phyloP scores from a whole-genome alignment of 2,329 filamentous ascomycete genomes.

The Penicillium griseofulvum region DNA sequence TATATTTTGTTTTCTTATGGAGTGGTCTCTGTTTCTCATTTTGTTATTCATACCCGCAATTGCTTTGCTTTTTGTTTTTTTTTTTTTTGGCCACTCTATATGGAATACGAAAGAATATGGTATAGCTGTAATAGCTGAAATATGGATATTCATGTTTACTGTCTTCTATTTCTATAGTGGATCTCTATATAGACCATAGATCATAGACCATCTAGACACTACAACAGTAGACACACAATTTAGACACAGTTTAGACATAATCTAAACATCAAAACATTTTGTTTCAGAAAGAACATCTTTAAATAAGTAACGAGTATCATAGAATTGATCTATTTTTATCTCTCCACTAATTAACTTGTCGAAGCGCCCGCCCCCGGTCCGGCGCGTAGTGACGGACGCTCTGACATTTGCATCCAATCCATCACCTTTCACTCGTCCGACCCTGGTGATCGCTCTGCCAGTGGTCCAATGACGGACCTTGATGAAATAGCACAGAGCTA shows the following conservation, averaged over 20 bases:
- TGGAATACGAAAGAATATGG: constrained; percentile 13
- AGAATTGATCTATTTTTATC: constrained; percentile 18
- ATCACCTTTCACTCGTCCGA: neutral
- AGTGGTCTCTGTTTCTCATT: constrained; percentile 12
- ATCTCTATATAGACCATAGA: too few species aligned
- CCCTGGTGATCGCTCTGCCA: constrained; percentile 11
- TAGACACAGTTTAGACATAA: neutral
- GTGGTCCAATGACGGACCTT: constrained; percentile 7
- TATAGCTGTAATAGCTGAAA: neutral
- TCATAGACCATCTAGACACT: neutral
- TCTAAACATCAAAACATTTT: neutral
- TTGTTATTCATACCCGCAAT: constrained; percentile 25
- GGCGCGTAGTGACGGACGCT: constrained; percentile 13
- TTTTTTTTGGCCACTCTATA: constrained; percentile 6
- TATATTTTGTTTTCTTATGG: constrained; percentile 12
- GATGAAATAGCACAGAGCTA: neutral
- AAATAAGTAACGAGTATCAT: too few species aligned
- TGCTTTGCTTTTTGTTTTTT: constrained; percentile 7
- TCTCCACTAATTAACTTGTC: constrained; percentile 7
- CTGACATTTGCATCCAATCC: constrained; percentile 11
- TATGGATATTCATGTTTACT: neutral
- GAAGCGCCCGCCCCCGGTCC: constrained; percentile 19
- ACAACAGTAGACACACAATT: too few species aligned
- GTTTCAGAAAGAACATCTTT: neutral
- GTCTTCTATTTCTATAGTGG: neutral